Conservation (phyloP, 805 yeast species). For the Starmerella bombicola region DNA sequence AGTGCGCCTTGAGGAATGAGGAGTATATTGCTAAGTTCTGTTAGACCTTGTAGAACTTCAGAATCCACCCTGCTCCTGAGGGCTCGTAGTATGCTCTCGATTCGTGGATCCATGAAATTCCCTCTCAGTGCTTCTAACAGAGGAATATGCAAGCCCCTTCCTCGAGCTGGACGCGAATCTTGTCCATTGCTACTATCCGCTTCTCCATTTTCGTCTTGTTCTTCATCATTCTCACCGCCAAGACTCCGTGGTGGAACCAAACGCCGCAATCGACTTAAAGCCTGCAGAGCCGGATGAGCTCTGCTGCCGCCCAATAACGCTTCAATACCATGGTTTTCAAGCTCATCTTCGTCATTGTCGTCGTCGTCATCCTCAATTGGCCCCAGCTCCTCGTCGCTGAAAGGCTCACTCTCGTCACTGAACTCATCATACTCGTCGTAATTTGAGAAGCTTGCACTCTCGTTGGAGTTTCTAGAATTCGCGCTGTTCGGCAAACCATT, state of each 20-base stretch:
- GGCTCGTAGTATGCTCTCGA: constrained; percentile 21
- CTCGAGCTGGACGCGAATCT: constrained; percentile 20
- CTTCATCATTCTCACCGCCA: constrained; percentile 25
- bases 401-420: background rate
- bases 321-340: constrained; percentile 17
- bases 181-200: background rate
- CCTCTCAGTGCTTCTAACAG: constrained; percentile 4
- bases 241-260: constrained; percentile 6
- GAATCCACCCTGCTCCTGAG: constrained; percentile 8
- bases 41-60: constrained; percentile 25
- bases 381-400: constrained; percentile 18
- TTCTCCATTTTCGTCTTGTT: constrained; percentile 25
- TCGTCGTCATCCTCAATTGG: constrained; percentile 19
- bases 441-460: too few relatives aligned
- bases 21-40: constrained; percentile 28
- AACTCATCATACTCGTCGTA: background rate
- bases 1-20: constrained; percentile 27
- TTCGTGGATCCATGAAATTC: constrained; percentile 12
- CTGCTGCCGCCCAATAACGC: constrained; percentile 1
- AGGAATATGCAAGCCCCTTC: constrained; percentile 17
- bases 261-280: background rate
- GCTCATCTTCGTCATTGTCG: constrained; percentile 3
- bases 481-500: too few relatives aligned
- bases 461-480: too few relatives aligned
- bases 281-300: background rate